Percentiles rank a stretch among this genome's conserved stretches.
These are phyloP conservation scores for Oxytropis ochrocephala DNA, from an alignment of 306 rosid genomes.

Conservation along the genomic window DNA sequence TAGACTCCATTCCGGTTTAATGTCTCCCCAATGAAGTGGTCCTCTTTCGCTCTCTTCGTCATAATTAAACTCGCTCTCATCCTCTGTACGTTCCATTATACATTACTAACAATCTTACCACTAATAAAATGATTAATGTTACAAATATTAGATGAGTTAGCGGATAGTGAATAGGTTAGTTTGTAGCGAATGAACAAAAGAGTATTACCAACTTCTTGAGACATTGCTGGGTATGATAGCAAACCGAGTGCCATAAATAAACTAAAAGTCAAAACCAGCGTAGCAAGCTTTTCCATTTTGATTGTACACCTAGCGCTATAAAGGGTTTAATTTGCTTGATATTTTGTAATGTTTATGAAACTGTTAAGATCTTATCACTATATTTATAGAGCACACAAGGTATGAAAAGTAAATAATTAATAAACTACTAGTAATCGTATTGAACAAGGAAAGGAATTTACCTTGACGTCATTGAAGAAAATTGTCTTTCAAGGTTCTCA, in stretches of 20 bases:
- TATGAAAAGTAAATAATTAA: not conserved
- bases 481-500: not conserved
- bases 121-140: not conserved
- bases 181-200: not conserved
- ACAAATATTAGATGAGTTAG: too few species aligned
- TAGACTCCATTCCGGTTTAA: slow-evolving; percentile 44
- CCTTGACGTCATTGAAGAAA: not conserved
- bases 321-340: not conserved
- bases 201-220: slow-evolving; percentile 54
- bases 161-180: too few species aligned
- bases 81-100: slow-evolving; percentile 28
- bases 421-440: not conserved
- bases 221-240: slow-evolving; percentile 21
- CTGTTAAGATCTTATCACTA: not conserved
- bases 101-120: not conserved
- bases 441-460: not conserved
- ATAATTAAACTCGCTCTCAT: slow-evolving; percentile 54
- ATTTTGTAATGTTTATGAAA: not conserved
- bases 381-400: slow-evolving; percentile 11
- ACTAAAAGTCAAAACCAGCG: slow-evolving; percentile 15
- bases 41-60: slow-evolving; percentile 32
- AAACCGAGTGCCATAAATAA: slow-evolving; percentile 26
- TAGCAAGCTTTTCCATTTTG: slow-evolving; percentile 26
- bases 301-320: not conserved
- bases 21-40: slow-evolving; percentile 59